Evolutionary conservation across 192 early-diverging fungal species (phyloP), one percentile per base, ranked within the genome.

Genomic region (Coemansia sp.): DNA sequence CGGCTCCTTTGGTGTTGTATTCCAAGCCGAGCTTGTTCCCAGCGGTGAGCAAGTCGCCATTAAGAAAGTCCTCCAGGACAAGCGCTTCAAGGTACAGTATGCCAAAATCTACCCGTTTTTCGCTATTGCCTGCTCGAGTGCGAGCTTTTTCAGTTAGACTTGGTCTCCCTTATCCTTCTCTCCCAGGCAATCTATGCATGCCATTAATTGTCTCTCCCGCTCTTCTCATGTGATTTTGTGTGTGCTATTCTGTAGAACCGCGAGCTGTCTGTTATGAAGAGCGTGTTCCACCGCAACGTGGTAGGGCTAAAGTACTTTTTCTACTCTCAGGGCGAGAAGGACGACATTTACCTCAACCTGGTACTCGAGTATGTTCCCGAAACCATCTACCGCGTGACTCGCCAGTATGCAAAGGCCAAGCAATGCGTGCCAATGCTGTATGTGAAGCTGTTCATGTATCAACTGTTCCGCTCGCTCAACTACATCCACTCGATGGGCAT

Each of bases 401-500:
- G 97, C 45, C 88, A 95, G 60, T 95, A 91, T 70, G 86, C 91
- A 37, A 95, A 93, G 84, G 81, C 88, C 68, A 95, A 93, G 85
- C 94, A 98, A 79, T 85, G 86, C 33, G 97, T 99, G 88, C 95
- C 97, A 18, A 90, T 92, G 86, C 79, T 94, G n/a, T 86, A 86
- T 61, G 91, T 99, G 68, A 98, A 99, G 89, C 84, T 97, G 57
- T 99, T 95, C 84, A 97, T 97, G 91, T 99, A 99, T 83, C 97
- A 99, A 76, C 81, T 98, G 58, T 94, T 97, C 88, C 85, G 97
- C 67, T 93, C 95, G 71, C 84, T 99, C 56, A 94, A 95, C 52
- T 99, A 97, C 76, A 94, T 94, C 74, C 97, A 99, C 77, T 88
- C 92, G 41, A 83, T 96, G 52, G 97, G 96, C 25, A 97, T 99